Evolutionary conservation across 1,284 basidiomycete species (phyloP).

Genomic region (Puccinia horiana): DNA sequence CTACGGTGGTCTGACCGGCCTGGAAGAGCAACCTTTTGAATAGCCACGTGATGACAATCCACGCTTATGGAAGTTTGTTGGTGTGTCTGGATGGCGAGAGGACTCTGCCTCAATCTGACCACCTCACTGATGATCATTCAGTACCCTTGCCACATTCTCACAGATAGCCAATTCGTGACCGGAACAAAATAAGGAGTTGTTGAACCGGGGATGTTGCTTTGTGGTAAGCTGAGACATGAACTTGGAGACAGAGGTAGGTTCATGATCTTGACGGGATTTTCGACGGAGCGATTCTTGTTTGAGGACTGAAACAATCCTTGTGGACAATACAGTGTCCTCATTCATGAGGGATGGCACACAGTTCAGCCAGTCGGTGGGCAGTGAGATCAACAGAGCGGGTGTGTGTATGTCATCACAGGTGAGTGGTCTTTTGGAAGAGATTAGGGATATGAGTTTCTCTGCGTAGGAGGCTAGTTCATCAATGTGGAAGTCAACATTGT

Average conservation of each 20-base stretch:
- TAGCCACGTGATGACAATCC: too few species aligned
- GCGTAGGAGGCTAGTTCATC: background rate
- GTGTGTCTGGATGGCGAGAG: background rate
- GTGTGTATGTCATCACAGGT: background rate
- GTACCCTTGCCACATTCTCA: too few species aligned
- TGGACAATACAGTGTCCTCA: background rate
- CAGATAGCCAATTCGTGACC: too few species aligned
- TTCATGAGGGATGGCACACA: constrained; percentile 19
- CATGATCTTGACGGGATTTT: background rate
- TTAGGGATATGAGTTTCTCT: background rate
- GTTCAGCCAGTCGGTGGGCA: too few species aligned
- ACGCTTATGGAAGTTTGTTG: too few species aligned
- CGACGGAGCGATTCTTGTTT: background rate
- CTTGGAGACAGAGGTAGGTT: background rate
- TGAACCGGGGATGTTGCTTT: background rate
- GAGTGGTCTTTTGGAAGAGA: background rate
- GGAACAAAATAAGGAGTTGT: background rate
- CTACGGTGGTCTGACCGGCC: background rate
- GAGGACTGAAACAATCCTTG: background rate
- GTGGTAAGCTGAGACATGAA: background rate
- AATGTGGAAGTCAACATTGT: background rate
- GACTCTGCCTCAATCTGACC: too few species aligned
- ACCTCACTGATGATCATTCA: too few species aligned
- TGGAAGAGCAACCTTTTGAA: background rate
- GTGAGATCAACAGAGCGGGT: background rate